Conservation (phyloP, 352 stramenopile species). For the Phytophthora agathidicida region DNA sequence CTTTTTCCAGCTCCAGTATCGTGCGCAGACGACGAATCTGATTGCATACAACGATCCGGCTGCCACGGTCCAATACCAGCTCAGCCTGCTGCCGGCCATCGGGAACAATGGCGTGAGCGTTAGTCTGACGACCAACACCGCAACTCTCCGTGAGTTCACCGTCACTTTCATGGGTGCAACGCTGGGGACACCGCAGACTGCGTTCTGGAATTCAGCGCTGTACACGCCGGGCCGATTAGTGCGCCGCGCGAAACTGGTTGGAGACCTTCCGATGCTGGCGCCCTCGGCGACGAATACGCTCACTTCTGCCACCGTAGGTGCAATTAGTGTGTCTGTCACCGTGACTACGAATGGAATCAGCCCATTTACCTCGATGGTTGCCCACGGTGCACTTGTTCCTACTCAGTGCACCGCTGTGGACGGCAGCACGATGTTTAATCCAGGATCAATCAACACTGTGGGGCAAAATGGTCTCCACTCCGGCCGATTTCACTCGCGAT, state of each 20-base stretch:
- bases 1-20: constrained; percentile 76
- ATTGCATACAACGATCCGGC: constrained; percentile 74
- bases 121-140: constrained; percentile 9
- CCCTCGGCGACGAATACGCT: constrained; percentile 37
- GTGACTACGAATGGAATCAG: constrained; percentile 56
- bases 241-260: constrained; percentile 53
- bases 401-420: constrained; percentile 74
- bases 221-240: constrained; percentile 58
- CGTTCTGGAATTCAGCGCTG: constrained; percentile 70
- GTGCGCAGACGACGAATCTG: constrained; percentile 56
- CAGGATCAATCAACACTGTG: constrained; percentile 60
- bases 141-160: constrained; percentile 47
- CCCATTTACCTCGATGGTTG: constrained; percentile 61
- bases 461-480: constrained; percentile 65
- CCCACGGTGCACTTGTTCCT: constrained; percentile 64
- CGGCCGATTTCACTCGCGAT: constrained; percentile 68
- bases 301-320: constrained; percentile 30
- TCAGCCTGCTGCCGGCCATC: constrained; percentile 77
- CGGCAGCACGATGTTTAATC: constrained; percentile 58
- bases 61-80: constrained; percentile 63
- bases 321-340: constrained; percentile 20
- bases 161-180: constrained; percentile 67
- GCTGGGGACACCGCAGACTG: constrained; percentile 48
- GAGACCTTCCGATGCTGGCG: constrained; percentile 47
- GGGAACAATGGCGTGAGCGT: constrained; percentile 47